Base-by-base conservation (phyloP, 2,329 filamentous ascomycete species). In the Cladorrhinum sp. region DNA sequence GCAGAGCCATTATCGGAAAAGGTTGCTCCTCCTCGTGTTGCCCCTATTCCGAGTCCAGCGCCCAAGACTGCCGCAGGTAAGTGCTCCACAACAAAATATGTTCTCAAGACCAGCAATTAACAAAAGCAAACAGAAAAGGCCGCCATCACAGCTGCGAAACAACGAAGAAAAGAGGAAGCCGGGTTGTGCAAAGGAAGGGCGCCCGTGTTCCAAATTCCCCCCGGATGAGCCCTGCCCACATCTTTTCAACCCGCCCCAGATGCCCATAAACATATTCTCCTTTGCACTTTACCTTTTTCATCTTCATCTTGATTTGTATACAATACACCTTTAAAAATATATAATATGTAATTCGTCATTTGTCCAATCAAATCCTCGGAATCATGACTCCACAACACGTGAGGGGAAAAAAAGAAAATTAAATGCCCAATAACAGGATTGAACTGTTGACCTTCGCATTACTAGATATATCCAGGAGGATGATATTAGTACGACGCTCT, bases 381-480 rank as follows among this genome's bases (percentile, higher is more conserved):
- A n/a, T n/a, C n/a, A n/a, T n/a, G n/a, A n/a, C n/a, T n/a, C n/a
- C n/a, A n/a, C 9, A 28, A 5, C 26, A 20, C 20, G 9, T 1
- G 23, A 39, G 30, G 16, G 26, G n/a, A 26, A 20, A 58, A 54
- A 59, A 36, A n/a, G 24, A 52, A 50, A 36, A 26, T 9, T n/a
- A 16, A 20, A 2, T 59, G 57, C 57, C 57, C 57, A 59, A 59
- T 59, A 59, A 59, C 57, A 59, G 57, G 57, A 59, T 59, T 59
- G 57, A 59, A 59, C 50, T 59, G 57, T 59, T 59, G 57, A 59
- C 57, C 57, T 59, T 59, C 57, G 57, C 57, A 59, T 59, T 21
- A 59, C 57, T 59, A 52, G 1, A 30, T 59, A 59, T 55, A 42
- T 5, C 36, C 36, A 3, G n/a, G 3, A 42, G 14, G 36, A 5